These are phyloP conservation scores for Scenedesmus sp. DNA, from an alignment of 163 green algal genomes.

Conservation along the genomic window DNA sequence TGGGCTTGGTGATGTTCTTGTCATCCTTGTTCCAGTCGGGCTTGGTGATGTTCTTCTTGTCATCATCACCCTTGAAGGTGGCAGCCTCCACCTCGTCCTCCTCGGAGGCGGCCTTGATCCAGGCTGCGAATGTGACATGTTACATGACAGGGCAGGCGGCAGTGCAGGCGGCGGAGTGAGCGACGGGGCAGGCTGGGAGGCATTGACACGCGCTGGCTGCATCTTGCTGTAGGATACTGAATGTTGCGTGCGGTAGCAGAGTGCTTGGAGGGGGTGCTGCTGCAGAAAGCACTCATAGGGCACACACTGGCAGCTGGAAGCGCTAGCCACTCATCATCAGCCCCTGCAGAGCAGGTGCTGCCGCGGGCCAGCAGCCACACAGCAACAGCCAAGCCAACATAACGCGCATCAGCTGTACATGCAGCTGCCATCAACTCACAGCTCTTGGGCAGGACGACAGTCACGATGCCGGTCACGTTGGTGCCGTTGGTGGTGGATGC, in stretches of 20 bases:
- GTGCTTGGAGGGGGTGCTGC: too few species aligned
- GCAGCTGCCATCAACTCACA: background rate
- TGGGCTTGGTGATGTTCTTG: background rate
- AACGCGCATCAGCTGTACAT: background rate
- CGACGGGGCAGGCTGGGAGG: background rate
- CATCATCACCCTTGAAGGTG: background rate
- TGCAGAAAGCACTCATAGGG: too few species aligned
- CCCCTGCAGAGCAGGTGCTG: too few species aligned
- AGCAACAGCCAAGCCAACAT: background rate
- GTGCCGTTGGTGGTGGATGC: background rate
- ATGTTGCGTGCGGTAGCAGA: too few species aligned
- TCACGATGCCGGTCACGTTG: background rate
- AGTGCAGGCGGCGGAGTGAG: background rate
- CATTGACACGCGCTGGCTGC: background rate
- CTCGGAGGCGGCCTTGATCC: background rate
- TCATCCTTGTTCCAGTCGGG: background rate
- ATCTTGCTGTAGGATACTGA: too few species aligned
- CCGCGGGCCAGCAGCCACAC: too few species aligned
- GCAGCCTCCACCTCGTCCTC: background rate
- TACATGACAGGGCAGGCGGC: background rate
- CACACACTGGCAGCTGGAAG: too few species aligned
- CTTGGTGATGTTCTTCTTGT: background rate
- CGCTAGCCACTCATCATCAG: too few species aligned
- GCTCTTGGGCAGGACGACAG: background rate
- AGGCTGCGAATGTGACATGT: background rate